These are phyloP conservation scores for Eucalyptus erythrocorys DNA, from an alignment of 345 rosid genomes.

Conservation along the genomic window DNA sequence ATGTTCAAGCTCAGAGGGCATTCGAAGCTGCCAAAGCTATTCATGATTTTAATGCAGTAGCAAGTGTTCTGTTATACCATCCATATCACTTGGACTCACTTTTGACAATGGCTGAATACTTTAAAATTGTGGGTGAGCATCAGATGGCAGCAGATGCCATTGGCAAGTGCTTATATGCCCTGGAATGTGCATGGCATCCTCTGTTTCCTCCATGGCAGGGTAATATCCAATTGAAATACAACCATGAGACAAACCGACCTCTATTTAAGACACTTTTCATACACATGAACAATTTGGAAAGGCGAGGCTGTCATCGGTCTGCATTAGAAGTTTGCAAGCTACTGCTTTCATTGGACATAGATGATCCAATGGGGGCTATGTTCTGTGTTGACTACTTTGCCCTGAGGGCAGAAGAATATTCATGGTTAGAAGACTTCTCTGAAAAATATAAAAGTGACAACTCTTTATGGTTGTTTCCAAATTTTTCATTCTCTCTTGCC, in stretches of 20 bases:
- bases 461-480: slow-evolving; percentile 87
- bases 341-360: slow-evolving; percentile 64
- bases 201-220: slow-evolving; percentile 67
- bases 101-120: slow-evolving; percentile 84
- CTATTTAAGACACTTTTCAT: slow-evolving; percentile 60
- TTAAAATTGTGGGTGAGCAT: slow-evolving; percentile 71
- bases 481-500: slow-evolving; percentile 83
- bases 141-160: slow-evolving; percentile 81
- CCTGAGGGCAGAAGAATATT: slow-evolving; percentile 73
- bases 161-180: slow-evolving; percentile 67
- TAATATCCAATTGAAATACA: slow-evolving; percentile 58
- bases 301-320: slow-evolving; percentile 88
- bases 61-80: slow-evolving; percentile 46
- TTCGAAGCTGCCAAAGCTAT: slow-evolving; percentile 80
- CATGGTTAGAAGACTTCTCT: slow-evolving; percentile 71
- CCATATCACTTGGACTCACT: slow-evolving; percentile 94
- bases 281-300: slow-evolving; percentile 84
- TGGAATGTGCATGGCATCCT: slow-evolving; percentile 91
- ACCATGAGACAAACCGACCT: slow-evolving; percentile 74
- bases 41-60: slow-evolving; percentile 78
- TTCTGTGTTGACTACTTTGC: slow-evolving; percentile 88
- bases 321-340: slow-evolving; percentile 88
- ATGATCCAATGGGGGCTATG: slow-evolving; percentile 81
- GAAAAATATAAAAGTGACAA: slow-evolving; percentile 58
- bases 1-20: slow-evolving; percentile 58